Conservation (phyloP, 2,329 filamentous ascomycete species). For the Diaporthe amygdali region DNA sequence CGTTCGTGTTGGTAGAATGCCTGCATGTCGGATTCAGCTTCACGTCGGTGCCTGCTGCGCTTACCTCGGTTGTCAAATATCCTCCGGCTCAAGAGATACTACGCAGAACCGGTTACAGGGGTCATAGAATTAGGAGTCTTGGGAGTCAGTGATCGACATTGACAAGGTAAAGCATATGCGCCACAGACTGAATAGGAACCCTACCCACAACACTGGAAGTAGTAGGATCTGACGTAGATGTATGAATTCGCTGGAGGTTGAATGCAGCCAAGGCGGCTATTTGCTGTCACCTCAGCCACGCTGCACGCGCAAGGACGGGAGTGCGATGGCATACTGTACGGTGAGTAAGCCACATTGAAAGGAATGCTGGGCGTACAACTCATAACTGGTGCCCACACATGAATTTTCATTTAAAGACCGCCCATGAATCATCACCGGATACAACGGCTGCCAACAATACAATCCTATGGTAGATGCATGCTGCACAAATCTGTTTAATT, state of each 20-base stretch:
- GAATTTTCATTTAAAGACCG: neutral
- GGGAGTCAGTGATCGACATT: neutral
- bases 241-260: neutral
- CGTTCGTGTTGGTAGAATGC: neutral
- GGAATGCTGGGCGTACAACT: neutral
- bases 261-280: neutral
- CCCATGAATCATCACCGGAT: neutral
- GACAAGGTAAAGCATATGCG: neutral
- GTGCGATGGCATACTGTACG: neutral
- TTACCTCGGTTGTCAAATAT: neutral
- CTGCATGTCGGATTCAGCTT: neutral
- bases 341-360: neutral
- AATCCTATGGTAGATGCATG: too few relatives aligned
- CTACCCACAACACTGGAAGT: too few relatives aligned
- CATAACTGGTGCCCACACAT: neutral
- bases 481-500: neutral
- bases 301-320: neutral
- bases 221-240: too few relatives aligned
- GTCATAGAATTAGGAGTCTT: neutral
- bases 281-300: slow-evolving; percentile 1
- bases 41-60: neutral
- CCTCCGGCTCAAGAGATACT: neutral
- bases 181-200: too few relatives aligned
- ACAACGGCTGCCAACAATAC: neutral
- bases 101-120: neutral